Evolutionary conservation across 495 filamentous ascomycete genomes (phyloP), one percentile per base, ranked within the genome.

Genomic region (Trichoderma parareesei): DNA sequence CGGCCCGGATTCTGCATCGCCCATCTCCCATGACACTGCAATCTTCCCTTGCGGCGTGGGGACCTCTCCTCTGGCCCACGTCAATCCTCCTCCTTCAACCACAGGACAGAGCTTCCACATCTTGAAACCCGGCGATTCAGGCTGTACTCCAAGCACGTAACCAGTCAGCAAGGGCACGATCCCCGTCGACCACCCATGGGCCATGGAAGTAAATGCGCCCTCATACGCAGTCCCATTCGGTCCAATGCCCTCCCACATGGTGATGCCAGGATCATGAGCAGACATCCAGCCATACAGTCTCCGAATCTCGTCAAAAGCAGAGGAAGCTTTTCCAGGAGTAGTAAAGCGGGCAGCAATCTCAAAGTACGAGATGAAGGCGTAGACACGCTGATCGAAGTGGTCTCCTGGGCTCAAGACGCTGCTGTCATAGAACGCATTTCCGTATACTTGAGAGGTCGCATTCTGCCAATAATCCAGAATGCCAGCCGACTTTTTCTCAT

Each of bases 351-450:
- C 78, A 37, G 74, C 72, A 44, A 75, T 71, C 67, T 82, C 79
- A 64, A 82, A 81, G 65, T 80, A 81, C 14, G 79, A 80, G n/a
- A 77, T 76, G 61, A 82, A 81, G 13, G 79, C 72, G 65, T 81
- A 82, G n/a, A 82, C 79, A 8, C 78, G 73, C 14, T 76, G 55
- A 2, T 73, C 73, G 66, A 73, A 79, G 2, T 72, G 76, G 3
- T 46, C 64, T 2, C 65, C 64, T 14, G 71, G 64, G 6, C 63
- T 69, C 8, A 79, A 65, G 6, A 72, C 67, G 61, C 74, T 75
- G 38, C 73, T 75, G 62, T 82, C 78, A 64, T 78, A 80, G 67
- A 82, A 81, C 7, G 79, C 69, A 66, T 81, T 79, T 20, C 79
- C 78, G 63, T 78, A 82, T 4, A 70, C 64, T 14, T 65, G 69